Conservation (phyloP, 2,329 filamentous ascomycete species). For the Alternaria novae-zelandiae region DNA sequence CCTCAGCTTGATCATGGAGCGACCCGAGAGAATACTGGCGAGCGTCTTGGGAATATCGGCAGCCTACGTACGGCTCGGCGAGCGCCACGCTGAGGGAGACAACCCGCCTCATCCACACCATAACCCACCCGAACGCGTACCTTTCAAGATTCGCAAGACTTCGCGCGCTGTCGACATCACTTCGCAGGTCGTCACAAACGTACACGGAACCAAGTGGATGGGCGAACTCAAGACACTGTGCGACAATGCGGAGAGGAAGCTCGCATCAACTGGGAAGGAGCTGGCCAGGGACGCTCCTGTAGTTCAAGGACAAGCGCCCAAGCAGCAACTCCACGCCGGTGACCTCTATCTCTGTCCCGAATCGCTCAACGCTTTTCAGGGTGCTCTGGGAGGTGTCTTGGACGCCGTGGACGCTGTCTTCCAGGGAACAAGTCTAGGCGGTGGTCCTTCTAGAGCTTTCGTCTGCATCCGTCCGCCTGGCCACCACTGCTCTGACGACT, state of each 20-base stretch:
- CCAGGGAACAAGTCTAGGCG: constrained; percentile 51
- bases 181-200: constrained; percentile 81
- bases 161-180: constrained; percentile 72
- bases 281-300: constrained; percentile 61
- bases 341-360: constrained; percentile 91
- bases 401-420: constrained; percentile 92
- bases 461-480: constrained; percentile 92
- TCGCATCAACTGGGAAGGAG: constrained; percentile 80
- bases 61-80: constrained; percentile 90
- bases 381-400: constrained; percentile 88
- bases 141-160: constrained; percentile 87
- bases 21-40: constrained; percentile 88
- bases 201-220: constrained; percentile 95
- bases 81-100: constrained; percentile 73
- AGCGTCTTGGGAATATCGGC: constrained; percentile 80
- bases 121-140: constrained; percentile 66
- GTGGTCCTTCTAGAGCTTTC: constrained; percentile 77
- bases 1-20: constrained; percentile 85
- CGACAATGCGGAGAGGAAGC: constrained; percentile 75
- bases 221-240: constrained; percentile 87
- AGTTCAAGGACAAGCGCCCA: constrained; percentile 57
- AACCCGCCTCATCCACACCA: constrained; percentile 71
- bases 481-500: constrained; percentile 89
- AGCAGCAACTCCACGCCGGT: constrained; percentile 77
- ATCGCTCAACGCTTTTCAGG: constrained; percentile 86